Evolutionary conservation across 805 yeast species (phyloP), one percentile per base, ranked within the genome.

Genomic region (Candida patagonica): DNA sequence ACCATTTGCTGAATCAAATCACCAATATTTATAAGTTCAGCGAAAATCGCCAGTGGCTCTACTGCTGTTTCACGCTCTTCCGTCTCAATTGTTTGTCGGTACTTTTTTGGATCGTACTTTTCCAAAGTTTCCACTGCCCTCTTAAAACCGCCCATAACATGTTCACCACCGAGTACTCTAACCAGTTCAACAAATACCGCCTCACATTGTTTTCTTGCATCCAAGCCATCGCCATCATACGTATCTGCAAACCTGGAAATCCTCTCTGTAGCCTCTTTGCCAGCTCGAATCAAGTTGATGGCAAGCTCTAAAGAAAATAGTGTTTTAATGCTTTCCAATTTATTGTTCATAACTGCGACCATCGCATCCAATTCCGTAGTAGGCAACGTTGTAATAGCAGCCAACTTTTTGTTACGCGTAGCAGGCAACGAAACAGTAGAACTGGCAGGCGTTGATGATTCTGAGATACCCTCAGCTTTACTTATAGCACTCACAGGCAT

Each of bases 1-100:
- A 88, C 64, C 94, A 89, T 85, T 56, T 89, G 96, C 52, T 86
- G 80, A 17, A 92, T 84, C 42, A 89, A 65, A 58, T 89, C 98
- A 4, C 96, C 96, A 44, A 85, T 78, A 51, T 88, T 92, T 26
- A 92, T 92, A 42, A 92, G 69, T 55, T 89, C 96, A 13, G 94
- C 81, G 51, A 92, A 89, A 33, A 83, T 75, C 0, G 80, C 80
- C 39, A 89, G 66, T 0, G 97, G 97, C 46, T 82, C 94, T n/a
- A 83, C 79, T 2, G 63, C 58, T 22, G 27, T 23, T 15, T 33
- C 25, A 20, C 43, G 37, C 30, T 49, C 51, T 16, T 37, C 48
- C 1, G 43, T 47, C 6, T 39, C 46, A 16, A 53, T 49, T 1
- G 54, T 45, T 5, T 58, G 50, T 5, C 62, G 54, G 35, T 54